Conservation (phyloP, 768 basidiomycete species). For the Amanita molliuscula region DNA sequence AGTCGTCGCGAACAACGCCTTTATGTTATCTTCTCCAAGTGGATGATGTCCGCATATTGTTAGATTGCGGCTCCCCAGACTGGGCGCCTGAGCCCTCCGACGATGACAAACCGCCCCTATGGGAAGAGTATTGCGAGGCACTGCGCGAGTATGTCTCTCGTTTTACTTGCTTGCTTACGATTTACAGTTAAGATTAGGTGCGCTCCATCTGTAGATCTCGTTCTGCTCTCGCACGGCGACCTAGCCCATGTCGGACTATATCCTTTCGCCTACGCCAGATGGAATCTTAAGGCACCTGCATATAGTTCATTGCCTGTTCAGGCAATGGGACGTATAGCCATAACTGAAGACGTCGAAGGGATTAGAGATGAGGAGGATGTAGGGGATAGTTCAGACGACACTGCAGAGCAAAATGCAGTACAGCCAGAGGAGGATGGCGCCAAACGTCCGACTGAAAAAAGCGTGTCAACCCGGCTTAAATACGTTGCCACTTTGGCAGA, state of each 20-base stretch:
- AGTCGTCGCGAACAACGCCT: conserved; percentile 50
- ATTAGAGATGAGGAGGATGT: conserved; percentile 69
- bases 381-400: conserved; percentile 26
- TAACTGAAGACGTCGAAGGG: conserved; percentile 79
- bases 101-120: conserved; percentile 27
- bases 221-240: conserved; percentile 91
- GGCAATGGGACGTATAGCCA: conserved; percentile 89
- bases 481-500: conserved; percentile 72
- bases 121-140: conserved; percentile 57
- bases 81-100: conserved; percentile 42
- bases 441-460: conserved; percentile 17
- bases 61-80: conserved; percentile 92
- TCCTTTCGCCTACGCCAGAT: conserved; percentile 81
- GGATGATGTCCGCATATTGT: conserved; percentile 86
- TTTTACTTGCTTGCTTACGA: conserved; percentile 7
- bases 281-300: conserved; percentile 82
- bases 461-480: conserved; percentile 32
- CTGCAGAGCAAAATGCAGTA: conserved; percentile 15
- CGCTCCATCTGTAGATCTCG: conserved; percentile 78
- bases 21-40: conserved; percentile 84
- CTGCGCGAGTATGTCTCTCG: conserved; percentile 52
- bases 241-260: conserved; percentile 85
- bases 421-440: conserved; percentile 14
- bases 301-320: conserved; percentile 94
- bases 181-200: conserved; percentile 29